A percentile compares a stretch with the other conserved stretches of the same genome.
Conservation (phyloP, 306 rosid genomes). For the Comarum palustre region DNA sequence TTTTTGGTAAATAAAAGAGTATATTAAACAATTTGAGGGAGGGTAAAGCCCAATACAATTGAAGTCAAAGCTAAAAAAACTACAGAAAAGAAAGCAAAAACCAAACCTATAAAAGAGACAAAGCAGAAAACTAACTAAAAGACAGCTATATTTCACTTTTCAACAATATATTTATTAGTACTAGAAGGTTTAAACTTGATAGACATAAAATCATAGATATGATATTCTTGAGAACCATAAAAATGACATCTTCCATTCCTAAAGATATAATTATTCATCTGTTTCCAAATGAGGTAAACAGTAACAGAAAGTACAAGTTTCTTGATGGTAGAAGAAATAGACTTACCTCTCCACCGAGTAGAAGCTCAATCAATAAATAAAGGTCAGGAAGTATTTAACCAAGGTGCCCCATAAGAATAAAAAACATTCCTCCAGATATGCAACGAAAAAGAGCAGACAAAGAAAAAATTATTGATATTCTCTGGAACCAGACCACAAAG, state of each 20-base stretch:
- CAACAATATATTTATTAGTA: no score
- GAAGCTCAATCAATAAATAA: background rate
- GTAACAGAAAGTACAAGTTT: background rate
- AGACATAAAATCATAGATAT: no score
- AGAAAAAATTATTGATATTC: background rate
- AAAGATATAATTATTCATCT: no score
- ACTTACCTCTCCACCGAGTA: background rate
- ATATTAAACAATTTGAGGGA: no score
- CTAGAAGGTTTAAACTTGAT: no score
- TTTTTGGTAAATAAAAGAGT: background rate
- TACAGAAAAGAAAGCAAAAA: background rate
- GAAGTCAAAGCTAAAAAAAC: background rate
- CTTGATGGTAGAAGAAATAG: background rate
- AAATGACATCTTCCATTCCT: no score
- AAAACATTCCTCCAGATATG: no score
- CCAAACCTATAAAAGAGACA: background rate
- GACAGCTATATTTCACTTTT: no score
- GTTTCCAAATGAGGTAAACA: no score
- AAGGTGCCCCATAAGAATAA: background rate
- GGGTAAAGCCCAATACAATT: background rate
- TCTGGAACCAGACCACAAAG: background rate
- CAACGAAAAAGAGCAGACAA: background rate
- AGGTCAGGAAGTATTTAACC: background rate
- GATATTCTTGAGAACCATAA: no score
- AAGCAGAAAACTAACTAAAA: no score